These are phyloP conservation scores for Sequoiadendron giganteum DNA, from an alignment of 75 land plant genomes.

Conservation along the genomic window DNA sequence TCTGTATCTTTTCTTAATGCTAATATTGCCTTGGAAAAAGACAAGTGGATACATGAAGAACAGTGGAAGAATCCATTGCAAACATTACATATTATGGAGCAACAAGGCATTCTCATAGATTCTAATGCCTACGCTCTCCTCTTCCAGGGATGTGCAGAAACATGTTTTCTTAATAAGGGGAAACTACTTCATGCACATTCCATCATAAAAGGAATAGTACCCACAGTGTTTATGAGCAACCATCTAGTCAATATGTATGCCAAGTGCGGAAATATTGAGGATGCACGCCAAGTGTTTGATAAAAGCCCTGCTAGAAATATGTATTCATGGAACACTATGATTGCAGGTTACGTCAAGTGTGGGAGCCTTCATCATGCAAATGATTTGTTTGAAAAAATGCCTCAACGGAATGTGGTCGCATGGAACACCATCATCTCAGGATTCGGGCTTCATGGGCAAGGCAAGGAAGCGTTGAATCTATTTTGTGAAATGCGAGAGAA, in stretches of 20 bases:
- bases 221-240: conserved; percentile 30
- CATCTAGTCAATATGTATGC: conserved; percentile 41
- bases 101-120: not conserved
- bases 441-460: conserved; percentile 15
- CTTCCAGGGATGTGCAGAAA: conserved; percentile 1
- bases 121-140: not conserved
- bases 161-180: conserved; percentile 4
- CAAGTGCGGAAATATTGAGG: conserved; percentile 21
- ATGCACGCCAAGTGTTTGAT: conserved; percentile 26
- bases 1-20: not conserved
- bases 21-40: not conserved
- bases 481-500: conserved; percentile 21
- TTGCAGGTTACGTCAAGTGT: conserved; percentile 9
- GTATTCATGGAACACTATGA: conserved; percentile 38
- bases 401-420: conserved; percentile 29
- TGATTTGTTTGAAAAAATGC: conserved; percentile 39
- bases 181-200: conserved; percentile 29
- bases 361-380: conserved; percentile 20
- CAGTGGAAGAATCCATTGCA: not conserved
- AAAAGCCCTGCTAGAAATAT: conserved; percentile 23
- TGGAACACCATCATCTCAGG: conserved; percentile 39
- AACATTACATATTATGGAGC: not conserved
- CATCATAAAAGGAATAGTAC: not conserved
- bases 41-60: not conserved
- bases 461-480: conserved; percentile 15